phyloP scores from a whole-genome alignment of 176 grass and related monocot genomes.

The Avena sativa region DNA sequence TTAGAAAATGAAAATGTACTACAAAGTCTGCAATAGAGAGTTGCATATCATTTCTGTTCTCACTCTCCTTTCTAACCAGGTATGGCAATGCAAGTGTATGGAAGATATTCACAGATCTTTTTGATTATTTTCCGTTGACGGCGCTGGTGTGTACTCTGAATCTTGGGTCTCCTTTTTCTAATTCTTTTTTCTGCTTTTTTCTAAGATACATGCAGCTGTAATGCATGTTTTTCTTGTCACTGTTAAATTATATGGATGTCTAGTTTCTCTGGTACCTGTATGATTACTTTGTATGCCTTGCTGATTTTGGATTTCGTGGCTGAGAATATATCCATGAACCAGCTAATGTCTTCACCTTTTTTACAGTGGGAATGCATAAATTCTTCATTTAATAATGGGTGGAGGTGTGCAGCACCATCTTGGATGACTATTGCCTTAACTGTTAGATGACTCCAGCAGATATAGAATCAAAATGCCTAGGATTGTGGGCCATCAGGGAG shows the following conservation, averaged over 20 bases:
- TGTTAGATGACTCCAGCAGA: not conserved
- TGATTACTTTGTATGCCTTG: not conserved
- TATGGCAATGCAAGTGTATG: constrained; percentile 97
- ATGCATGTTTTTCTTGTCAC: not conserved
- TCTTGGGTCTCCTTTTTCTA: not conserved
- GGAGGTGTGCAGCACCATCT: not conserved
- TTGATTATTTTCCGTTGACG: constrained; percentile 95
- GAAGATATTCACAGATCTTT: constrained; percentile 96
- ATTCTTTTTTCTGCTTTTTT: not conserved
- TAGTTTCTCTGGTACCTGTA: not conserved
- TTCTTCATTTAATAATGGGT: not conserved
- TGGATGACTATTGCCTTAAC: not conserved
- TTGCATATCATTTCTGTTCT: constrained; percentile 26
- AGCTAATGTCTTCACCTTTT: not conserved
- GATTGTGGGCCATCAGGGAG: constrained; percentile 13
- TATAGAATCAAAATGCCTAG: constrained; percentile 15
- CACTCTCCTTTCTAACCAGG: constrained; percentile 55
- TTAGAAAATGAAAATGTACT: not conserved
- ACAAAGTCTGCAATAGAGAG: not conserved
- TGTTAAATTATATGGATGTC: constrained; percentile 12
- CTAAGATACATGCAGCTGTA: constrained; percentile 4
- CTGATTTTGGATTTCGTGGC: not conserved
- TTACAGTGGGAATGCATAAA: constrained; percentile 12
- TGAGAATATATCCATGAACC: constrained; percentile 17
- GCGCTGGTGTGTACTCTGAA: constrained; percentile 70